Evolutionary conservation across 192 early-diverging fungal genomes (phyloP).

Genomic region (Entomortierella chlamydospora): DNA sequence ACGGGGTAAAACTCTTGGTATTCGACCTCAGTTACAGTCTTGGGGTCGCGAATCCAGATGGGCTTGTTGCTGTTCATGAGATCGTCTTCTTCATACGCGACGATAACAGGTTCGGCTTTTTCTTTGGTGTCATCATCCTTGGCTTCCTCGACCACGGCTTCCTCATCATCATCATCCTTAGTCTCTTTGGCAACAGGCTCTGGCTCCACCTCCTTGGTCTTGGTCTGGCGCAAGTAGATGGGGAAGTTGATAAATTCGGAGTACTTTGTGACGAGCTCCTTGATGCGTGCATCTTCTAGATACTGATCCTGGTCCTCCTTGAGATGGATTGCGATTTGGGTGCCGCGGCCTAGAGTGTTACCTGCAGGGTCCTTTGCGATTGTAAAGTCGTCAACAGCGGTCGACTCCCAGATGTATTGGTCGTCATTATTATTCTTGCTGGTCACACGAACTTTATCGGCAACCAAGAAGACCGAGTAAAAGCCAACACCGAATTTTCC

Average conservation of each 20-base stretch:
- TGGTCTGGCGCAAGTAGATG: conserved; percentile 83
- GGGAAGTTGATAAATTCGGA: conserved; percentile 98
- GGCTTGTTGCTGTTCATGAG: conserved; percentile 93
- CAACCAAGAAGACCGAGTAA: conserved; percentile 97
- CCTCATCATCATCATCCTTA: conserved; percentile 56
- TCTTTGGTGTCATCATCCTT: conserved; percentile 64
- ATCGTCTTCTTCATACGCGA: conserved; percentile 75
- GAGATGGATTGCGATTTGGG: conserved; percentile 91
- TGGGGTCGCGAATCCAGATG: conserved; percentile 90
- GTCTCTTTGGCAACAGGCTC: conserved; percentile 38
- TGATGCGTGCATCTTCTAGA: conserved; percentile 75
- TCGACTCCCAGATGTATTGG: conserved; percentile 96
- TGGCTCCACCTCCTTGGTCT: conserved; percentile 66
- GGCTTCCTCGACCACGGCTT: conserved; percentile 63
- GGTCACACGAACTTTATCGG: conserved; percentile 93
- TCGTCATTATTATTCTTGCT: conserved; percentile 89
- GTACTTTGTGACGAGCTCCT: conserved; percentile 84
- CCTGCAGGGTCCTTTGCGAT: conserved; percentile 91
- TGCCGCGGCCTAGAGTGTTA: conserved; percentile 93
- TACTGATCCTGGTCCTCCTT: conserved; percentile 91
- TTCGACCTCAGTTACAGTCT: conserved; percentile 80
- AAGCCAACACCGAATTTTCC: conserved; percentile 99
- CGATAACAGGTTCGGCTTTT: conserved; percentile 67
- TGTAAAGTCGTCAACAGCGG: conserved; percentile 90
- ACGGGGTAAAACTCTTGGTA: conserved; percentile 92